Conservation (phyloP, 495 filamentous ascomycete species). For the Lasiosphaeria miniovina region DNA sequence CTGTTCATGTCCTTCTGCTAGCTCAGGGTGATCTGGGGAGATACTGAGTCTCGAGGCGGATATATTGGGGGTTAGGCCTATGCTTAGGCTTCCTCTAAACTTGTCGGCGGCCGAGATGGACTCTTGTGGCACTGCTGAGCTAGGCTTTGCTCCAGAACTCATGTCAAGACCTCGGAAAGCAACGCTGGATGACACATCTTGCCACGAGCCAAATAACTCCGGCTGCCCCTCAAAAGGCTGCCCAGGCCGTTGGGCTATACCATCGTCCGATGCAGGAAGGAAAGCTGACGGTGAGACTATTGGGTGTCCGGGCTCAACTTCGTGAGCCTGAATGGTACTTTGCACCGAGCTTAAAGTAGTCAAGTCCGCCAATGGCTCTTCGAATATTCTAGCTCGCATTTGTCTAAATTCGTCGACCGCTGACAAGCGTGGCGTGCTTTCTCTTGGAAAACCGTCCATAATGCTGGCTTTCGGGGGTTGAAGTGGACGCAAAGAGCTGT, state of each 20-base stretch:
- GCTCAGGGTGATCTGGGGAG: not conserved
- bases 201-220: conserved; percentile 1
- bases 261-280: conserved; percentile 5
- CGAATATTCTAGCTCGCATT: conserved; percentile 14
- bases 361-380: not conserved
- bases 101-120: conserved; percentile 15
- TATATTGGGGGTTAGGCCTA: not conserved
- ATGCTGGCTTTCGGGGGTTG: not conserved
- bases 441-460: conserved; percentile 25
- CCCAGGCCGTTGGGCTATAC: not conserved
- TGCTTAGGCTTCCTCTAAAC: conserved; percentile 4
- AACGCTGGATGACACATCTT: conserved; percentile 2
- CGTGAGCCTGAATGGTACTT: too few relatives aligned
- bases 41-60: not conserved
- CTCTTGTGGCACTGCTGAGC: not conserved
- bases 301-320: not conserved
- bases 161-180: conserved; percentile 10
- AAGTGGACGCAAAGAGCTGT: not conserved
- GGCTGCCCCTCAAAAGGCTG: too few relatives aligned
- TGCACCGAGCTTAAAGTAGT: too few relatives aligned
- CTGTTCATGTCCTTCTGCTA: conserved; percentile 11
- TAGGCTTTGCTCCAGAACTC: not conserved
- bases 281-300: conserved; percentile 14
- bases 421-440: conserved; percentile 15
- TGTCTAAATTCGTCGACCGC: conserved; percentile 30